phyloP scores from a whole-genome alignment of 495 filamentous ascomycete species.

The Hypoxylon crocopeplum region DNA sequence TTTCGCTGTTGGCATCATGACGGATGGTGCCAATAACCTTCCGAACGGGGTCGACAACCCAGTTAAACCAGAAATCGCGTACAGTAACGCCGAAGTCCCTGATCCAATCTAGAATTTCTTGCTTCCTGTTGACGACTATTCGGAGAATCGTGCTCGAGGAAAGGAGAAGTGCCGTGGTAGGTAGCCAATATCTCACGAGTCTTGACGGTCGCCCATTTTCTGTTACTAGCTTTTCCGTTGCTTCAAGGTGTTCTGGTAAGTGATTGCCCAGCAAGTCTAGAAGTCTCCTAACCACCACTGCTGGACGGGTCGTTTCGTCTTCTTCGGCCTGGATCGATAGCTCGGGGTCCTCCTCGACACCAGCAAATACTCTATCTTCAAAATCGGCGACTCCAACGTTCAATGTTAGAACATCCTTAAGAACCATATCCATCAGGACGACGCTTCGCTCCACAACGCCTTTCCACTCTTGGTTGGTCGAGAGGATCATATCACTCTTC shows the following conservation, averaged over 20 bases:
- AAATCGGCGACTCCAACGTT: conserved; percentile 70
- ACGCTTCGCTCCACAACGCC: conserved; percentile 73
- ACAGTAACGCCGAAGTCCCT: conserved; percentile 74
- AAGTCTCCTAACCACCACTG: conserved; percentile 69
- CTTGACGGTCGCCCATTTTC: conserved; percentile 76
- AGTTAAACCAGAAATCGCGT: conserved; percentile 92
- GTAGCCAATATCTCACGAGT: conserved; percentile 89
- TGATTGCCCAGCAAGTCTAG: conserved; percentile 67
- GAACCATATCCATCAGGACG: conserved; percentile 79
- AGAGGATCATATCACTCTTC: conserved; percentile 44
- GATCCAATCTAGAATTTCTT: conserved; percentile 79
- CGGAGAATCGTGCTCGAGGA: conserved; percentile 82
- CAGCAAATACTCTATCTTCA: conserved; percentile 72
- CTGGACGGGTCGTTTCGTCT: conserved; percentile 51
- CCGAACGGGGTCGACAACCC: conserved; percentile 84
- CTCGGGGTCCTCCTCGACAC: conserved; percentile 66
- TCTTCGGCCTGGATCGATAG: conserved; percentile 53
- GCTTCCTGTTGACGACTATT: conserved; percentile 72
- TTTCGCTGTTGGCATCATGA: conserved; percentile 87
- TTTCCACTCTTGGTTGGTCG: conserved; percentile 70
- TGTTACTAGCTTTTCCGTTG: conserved; percentile 55
- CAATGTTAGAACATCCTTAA: conserved; percentile 62
- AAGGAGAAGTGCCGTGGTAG: conserved; percentile 67
- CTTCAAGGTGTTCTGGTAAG: conserved; percentile 61
- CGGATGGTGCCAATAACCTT: conserved; percentile 91